Evolutionary conservation across 345 rosid species (phyloP).

Genomic region (Streptanthus diversifolius): DNA sequence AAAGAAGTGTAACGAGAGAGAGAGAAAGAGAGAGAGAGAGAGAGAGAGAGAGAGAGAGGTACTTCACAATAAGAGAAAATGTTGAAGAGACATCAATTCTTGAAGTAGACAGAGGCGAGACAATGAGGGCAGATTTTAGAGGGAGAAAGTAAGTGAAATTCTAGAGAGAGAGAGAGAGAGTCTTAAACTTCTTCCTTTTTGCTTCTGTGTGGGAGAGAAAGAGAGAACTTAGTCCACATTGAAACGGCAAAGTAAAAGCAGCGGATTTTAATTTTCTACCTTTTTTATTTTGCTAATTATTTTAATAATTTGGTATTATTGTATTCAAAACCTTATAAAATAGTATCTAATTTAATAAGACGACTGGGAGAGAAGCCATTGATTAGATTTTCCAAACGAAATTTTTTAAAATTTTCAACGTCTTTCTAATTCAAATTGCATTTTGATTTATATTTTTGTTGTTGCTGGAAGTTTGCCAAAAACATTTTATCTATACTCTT

Average conservation of each 20-base stretch:
- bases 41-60: slow-evolving; percentile 25
- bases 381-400: slow-evolving; percentile 2
- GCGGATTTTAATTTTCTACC: slow-evolving; percentile 20
- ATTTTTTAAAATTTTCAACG: slow-evolving; percentile 7
- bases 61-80: slow-evolving; percentile 59
- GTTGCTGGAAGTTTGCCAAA: background rate
- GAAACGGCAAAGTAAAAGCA: slow-evolving; percentile 58
- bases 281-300: background rate
- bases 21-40: slow-evolving; percentile 5
- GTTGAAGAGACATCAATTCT: slow-evolving; percentile 62
- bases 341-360: slow-evolving; percentile 9
- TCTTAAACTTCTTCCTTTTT: background rate
- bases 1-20: slow-evolving; percentile 18
- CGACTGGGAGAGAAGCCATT: slow-evolving; percentile 1
- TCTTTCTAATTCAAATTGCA: slow-evolving; percentile 6
- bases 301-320: background rate
- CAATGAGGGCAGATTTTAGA: slow-evolving; percentile 33
- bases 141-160: slow-evolving; percentile 31
- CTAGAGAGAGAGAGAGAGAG: slow-evolving; percentile 29
- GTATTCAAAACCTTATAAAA: background rate
- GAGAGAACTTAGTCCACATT: slow-evolving; percentile 50
- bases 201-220: slow-evolving; percentile 11
- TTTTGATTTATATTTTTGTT: background rate
- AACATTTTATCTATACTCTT: background rate
- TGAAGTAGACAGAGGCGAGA: slow-evolving; percentile 72